These are phyloP conservation scores for Trapa incisa DNA, from an alignment of 345 rosid species.

Conservation along the genomic window DNA sequence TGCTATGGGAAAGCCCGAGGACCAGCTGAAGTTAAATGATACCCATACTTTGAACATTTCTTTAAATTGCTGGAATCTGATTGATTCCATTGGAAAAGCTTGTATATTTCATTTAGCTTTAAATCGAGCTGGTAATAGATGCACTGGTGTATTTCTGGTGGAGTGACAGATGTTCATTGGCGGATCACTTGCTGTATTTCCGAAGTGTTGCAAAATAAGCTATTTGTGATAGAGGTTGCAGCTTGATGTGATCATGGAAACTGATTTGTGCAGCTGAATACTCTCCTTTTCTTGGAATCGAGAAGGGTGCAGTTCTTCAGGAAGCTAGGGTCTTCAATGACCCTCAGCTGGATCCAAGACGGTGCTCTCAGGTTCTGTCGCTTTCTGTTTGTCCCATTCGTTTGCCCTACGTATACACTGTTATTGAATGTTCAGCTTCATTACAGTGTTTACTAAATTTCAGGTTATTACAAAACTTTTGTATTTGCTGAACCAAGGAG, in stretches of 20 bases:
- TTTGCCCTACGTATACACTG: neutral
- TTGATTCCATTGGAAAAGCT: no score
- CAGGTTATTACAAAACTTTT: slow-evolving; percentile 96
- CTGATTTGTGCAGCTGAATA: slow-evolving; percentile 46
- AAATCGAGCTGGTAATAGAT: no score
- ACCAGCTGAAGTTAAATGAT: neutral
- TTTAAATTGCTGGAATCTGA: no score
- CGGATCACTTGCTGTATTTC: no score
- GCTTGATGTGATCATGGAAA: neutral
- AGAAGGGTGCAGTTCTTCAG: slow-evolving; percentile 97
- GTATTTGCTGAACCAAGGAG: slow-evolving; percentile 94
- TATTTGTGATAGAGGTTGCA: neutral
- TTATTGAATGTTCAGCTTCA: slow-evolving; percentile 4
- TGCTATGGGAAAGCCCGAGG: neutral
- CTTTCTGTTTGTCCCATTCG: neutral
- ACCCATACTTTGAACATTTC: no score
- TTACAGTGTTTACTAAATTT: slow-evolving; percentile 5
- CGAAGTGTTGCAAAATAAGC: neutral
- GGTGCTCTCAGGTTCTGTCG: slow-evolving; percentile 78
- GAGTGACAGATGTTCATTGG: no score
- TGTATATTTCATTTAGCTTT: no score
- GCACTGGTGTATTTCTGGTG: no score
- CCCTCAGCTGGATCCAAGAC: slow-evolving; percentile 91
- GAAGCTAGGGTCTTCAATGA: slow-evolving; percentile 97
- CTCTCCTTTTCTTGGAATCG: slow-evolving; percentile 90